Base-by-base conservation (phyloP, 1,139 yeast genomes). In the Scheffersomyces titani region DNA sequence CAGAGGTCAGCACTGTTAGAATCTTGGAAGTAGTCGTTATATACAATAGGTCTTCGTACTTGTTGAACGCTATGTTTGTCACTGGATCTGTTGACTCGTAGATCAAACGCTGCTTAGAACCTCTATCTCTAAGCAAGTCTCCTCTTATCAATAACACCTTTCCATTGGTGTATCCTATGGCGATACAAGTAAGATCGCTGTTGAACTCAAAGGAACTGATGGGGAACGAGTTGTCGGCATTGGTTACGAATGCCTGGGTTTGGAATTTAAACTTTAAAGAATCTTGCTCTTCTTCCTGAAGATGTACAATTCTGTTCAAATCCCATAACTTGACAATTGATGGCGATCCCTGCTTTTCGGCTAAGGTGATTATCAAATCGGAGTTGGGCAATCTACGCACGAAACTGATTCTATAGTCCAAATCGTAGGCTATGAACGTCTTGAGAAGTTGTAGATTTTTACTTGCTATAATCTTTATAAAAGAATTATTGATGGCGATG, bases 161-260 rank as follows among this genome's bases (percentile, higher is more conserved):
- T 6, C 99, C 99, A 70, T 92, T 90, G 20, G 96, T 88, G 68
- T 87, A 92, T 0, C 99, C 98, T 46, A 92, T 75, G 0, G 90
- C 96, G 5, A 92, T 70, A 54, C 92, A 84, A 0, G 90, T 78
- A 57, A 87, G 78, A 61, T 88, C 90, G 3, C 70, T 64, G 45
- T 85, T 82, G 56, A 84, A 76, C 24, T 82, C 80, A 59, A 90
- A 82, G 47, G 90, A 85, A 11, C 96, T 86, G 51, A 91, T 74
- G 0, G 97, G 97, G 62, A 77, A 89, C 6, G 89, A 83, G 65
- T 91, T 90, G 54, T 80, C 82, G 6, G 87, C 89, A 63, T 83
- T 84, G 49, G 66, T 69, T 30, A 78, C 70, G 47, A 59, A 53
- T 1, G 71, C 78, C 55, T 71, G 73, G 1, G 81, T 74, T 52